These are phyloP conservation scores for Thermomucor indicae-seudaticae DNA, from an alignment of 371 early-diverging fungal species.

Conservation along the genomic window DNA sequence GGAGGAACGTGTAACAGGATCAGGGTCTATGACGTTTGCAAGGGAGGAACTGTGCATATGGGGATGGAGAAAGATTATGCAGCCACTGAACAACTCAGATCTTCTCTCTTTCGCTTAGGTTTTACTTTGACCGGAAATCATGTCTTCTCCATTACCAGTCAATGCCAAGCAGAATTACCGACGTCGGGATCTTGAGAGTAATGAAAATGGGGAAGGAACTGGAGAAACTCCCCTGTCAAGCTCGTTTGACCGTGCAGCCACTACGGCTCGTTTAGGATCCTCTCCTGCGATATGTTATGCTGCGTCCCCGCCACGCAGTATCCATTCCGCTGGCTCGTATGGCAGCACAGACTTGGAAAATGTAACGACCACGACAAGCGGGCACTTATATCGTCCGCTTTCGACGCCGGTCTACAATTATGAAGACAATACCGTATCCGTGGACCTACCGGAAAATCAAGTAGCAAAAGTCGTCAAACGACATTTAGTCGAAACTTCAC, in stretches of 20 bases:
- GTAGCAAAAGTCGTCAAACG: constrained; percentile 65
- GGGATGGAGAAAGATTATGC: too few relatives aligned
- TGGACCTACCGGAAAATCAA: constrained; percentile 59
- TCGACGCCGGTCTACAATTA: constrained; percentile 33
- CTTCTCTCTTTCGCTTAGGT: too few relatives aligned
- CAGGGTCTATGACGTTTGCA: too few relatives aligned
- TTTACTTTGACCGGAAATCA: too few relatives aligned
- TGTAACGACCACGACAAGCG: constrained; percentile 20
- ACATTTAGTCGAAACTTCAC: constrained; percentile 55
- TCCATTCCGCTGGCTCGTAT: constrained; percentile 26
- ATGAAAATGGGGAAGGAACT: not conserved
- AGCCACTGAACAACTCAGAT: too few relatives aligned
- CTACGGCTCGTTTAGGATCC: constrained; percentile 32
- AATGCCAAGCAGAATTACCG: constrained; percentile 41
- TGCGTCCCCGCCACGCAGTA: constrained; percentile 20
- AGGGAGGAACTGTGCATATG: too few relatives aligned
- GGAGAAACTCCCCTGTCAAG: constrained; percentile 14
- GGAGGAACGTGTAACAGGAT: too few relatives aligned
- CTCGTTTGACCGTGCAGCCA: constrained; percentile 25
- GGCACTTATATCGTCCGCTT: constrained; percentile 25
- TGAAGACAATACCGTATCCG: constrained; percentile 36
- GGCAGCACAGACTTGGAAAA: constrained; percentile 33
- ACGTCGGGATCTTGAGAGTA: constrained; percentile 6
- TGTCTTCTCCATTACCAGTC: constrained; percentile 48
- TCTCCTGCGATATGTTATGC: constrained; percentile 24